Evolutionary conservation across 108 stramenopile species (phyloP).

Genomic region (Tribonema minus): DNA sequence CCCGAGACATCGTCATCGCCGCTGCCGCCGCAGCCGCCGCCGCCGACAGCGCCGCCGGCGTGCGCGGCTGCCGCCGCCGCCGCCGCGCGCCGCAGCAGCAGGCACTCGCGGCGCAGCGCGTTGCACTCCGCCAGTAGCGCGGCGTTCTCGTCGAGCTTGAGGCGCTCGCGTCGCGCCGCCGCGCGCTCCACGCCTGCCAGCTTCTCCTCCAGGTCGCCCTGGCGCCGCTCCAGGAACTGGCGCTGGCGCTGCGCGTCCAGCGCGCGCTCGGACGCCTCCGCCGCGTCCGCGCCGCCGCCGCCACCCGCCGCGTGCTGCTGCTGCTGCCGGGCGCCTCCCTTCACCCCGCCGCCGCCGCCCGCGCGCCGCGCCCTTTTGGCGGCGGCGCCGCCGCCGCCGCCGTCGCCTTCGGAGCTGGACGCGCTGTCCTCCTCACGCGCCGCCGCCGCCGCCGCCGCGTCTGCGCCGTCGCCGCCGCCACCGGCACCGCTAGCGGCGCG

Average conservation of each 20-base stretch:
- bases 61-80: neutral
- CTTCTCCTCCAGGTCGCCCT: conserved; percentile 25
- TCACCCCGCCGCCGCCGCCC: neutral
- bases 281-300: neutral
- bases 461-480: too few relatives aligned
- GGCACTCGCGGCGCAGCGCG: conserved; percentile 38
- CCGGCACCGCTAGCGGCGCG: too few relatives aligned
- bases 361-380: neutral
- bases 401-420: neutral
- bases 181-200: conserved; percentile 26
- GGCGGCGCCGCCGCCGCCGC: neutral
- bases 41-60: neutral
- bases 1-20: neutral
- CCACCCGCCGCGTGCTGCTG: neutral
- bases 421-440: too few relatives aligned
- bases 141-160: conserved; percentile 42
- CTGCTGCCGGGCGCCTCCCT: neutral
- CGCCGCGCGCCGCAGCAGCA: conserved; percentile 4
- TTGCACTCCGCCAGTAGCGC: conserved; percentile 48
- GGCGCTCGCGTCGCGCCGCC: conserved; percentile 9
- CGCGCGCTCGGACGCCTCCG: neutral
- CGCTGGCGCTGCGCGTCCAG: conserved; percentile 44
- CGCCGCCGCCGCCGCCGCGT: too few relatives aligned
- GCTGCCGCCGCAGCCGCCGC: too few relatives aligned
- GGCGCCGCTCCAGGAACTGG: conserved; percentile 39